Conservation (phyloP, 768 basidiomycete genomes). For the Boletus pseudo-olivaceus region DNA sequence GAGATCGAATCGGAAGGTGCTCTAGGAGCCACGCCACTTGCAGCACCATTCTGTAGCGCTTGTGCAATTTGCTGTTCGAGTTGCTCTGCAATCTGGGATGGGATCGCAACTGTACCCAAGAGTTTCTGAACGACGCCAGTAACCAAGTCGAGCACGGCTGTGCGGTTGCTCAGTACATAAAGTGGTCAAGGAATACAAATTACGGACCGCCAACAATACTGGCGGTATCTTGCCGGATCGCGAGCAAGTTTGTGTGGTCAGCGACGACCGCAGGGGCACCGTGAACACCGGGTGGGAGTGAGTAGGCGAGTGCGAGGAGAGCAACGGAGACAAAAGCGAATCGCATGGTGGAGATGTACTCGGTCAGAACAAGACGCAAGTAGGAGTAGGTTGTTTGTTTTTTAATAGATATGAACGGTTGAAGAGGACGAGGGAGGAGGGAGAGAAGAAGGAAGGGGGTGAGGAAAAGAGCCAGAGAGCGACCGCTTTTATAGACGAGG, state of each 20-base stretch:
- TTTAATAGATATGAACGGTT: constrained; percentile 13
- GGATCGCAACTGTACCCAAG: neutral
- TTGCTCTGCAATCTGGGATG: neutral
- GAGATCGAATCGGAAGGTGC: neutral
- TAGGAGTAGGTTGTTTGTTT: constrained; percentile 14
- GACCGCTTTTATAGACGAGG: constrained; percentile 18
- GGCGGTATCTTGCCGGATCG: neutral
- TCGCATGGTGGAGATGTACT: constrained; percentile 28
- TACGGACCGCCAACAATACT: neutral
- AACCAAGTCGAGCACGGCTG: neutral
- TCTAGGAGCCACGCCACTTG: neutral
- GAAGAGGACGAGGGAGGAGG: constrained; percentile 1
- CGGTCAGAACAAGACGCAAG: constrained; percentile 19
- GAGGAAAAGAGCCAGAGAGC: neutral
- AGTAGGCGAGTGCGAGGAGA: constrained; percentile 18
- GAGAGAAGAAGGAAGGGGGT: constrained; percentile 12
- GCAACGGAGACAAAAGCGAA: constrained; percentile 15
- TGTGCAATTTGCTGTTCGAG: neutral
- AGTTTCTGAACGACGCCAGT: fast-evolving
- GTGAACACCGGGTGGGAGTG: constrained; percentile 12
- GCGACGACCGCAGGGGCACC: constrained; percentile 13
- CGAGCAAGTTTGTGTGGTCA: constrained; percentile 3
- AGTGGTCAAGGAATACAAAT: neutral
- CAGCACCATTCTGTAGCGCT: neutral
- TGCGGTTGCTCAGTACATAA: neutral